phyloP scores from a whole-genome alignment of 345 rosid genomes.

The Mangifera indica region DNA sequence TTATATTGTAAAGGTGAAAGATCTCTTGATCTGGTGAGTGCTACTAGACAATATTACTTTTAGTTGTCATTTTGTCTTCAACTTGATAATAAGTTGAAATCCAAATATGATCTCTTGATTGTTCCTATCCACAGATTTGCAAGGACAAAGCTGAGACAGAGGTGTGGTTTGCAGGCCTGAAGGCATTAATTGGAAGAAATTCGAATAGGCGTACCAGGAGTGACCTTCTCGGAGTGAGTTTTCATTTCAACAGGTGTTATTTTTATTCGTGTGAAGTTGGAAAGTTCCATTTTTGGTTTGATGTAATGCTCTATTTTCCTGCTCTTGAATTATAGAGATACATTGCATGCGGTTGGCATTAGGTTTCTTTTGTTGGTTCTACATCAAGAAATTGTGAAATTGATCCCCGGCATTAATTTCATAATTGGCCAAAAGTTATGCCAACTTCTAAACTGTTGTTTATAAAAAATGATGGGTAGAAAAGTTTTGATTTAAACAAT shows the following conservation, averaged over 20 bases:
- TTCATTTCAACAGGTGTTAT: background rate
- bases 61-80: background rate
- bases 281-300: background rate
- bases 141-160: slow-evolving; percentile 93
- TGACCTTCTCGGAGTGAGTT: slow-evolving; percentile 70
- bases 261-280: background rate
- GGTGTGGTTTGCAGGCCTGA: slow-evolving; percentile 85
- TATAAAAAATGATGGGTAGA: background rate
- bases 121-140: slow-evolving; percentile 65
- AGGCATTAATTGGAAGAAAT: slow-evolving; percentile 56
- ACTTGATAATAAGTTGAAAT: slow-evolving; percentile 13
- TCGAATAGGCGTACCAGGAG: slow-evolving; percentile 57
- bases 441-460: background rate
- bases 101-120: slow-evolving; percentile 15
- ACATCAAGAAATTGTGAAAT: background rate
- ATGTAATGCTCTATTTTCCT: background rate
- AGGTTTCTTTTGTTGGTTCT: background rate
- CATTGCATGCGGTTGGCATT: background rate
- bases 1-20: slow-evolving; percentile 83
- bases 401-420: background rate
- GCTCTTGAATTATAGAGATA: background rate
- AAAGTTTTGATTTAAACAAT: background rate
- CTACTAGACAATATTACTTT: slow-evolving; percentile 4
- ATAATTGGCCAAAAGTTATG: background rate
- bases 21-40: slow-evolving; percentile 92